Conservation (phyloP, 495 filamentous ascomycete species). For the Antarctomyces pellizariae region DNA sequence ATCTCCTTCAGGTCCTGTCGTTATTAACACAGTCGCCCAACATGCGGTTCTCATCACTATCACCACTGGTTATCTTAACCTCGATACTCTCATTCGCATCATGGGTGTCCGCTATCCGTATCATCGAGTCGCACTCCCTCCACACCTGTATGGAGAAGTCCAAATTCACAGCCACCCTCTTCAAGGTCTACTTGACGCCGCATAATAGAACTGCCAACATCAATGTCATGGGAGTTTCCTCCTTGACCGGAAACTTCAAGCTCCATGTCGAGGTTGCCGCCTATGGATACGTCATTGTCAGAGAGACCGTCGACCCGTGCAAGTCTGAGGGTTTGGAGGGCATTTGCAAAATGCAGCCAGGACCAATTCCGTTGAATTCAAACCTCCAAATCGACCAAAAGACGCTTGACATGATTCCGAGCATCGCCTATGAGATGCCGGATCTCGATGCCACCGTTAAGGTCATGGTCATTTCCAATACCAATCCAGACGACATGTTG, state of each 20-base stretch:
- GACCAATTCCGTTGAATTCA: slow-evolving; percentile 52
- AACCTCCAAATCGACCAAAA: slow-evolving; percentile 33
- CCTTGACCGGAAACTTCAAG: slow-evolving; percentile 62
- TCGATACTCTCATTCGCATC: slow-evolving; percentile 11
- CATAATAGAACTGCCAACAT: slow-evolving; percentile 47
- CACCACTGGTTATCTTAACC: slow-evolving; percentile 15
- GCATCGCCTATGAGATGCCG: slow-evolving; percentile 74
- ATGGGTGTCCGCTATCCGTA: slow-evolving; percentile 12
- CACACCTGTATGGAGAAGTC: slow-evolving; percentile 57
- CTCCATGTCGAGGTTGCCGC: slow-evolving; percentile 56
- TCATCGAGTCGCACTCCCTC: slow-evolving; percentile 52
- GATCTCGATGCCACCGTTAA: slow-evolving; percentile 79
- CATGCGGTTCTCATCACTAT: slow-evolving; percentile 16
- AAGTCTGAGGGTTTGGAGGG: slow-evolving; percentile 34
- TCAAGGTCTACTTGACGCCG: slow-evolving; percentile 61
- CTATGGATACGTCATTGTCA: slow-evolving; percentile 53
- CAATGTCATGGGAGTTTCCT: slow-evolving; percentile 61
- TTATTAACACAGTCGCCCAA: slow-evolving; percentile 5
- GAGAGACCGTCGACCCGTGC: slow-evolving; percentile 54
- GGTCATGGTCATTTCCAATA: slow-evolving; percentile 48
- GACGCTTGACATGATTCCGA: slow-evolving; percentile 42
- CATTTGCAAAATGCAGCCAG: slow-evolving; percentile 83
- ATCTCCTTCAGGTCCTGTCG: too few species aligned
- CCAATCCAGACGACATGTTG: slow-evolving; percentile 31
- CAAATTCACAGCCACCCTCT: slow-evolving; percentile 60